phyloP scores from a whole-genome alignment of 768 basidiomycete genomes.

The Lentinula guzmanii region DNA sequence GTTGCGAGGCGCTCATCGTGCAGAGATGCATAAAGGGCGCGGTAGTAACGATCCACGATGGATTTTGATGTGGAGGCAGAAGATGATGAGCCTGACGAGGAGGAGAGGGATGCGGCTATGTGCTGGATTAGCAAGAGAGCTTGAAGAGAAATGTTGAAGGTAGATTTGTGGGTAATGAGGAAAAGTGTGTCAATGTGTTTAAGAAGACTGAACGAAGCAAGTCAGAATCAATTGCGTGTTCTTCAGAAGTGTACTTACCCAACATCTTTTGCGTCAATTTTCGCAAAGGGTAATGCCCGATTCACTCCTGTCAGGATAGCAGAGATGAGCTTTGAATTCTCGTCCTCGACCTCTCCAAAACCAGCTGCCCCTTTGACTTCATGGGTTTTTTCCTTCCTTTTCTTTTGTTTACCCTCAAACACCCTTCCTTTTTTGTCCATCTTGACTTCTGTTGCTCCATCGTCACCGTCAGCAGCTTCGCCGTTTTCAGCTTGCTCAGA shows the following conservation, averaged over 20 bases:
- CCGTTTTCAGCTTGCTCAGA: constrained; percentile 23
- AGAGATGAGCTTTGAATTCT: constrained; percentile 76
- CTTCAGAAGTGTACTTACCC: constrained; percentile 40
- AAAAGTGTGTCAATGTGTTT: constrained; percentile 91
- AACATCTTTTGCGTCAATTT: constrained; percentile 60
- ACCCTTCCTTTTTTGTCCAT: constrained; percentile 18
- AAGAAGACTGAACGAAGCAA: constrained; percentile 49
- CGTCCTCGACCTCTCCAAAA: constrained; percentile 72
- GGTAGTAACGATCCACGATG: constrained; percentile 64
- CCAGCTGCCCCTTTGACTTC: constrained; percentile 52
- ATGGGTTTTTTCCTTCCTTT: constrained; percentile 34
- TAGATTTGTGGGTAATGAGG: constrained; percentile 90
- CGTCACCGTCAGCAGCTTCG: constrained; percentile 23
- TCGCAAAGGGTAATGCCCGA: constrained; percentile 90
- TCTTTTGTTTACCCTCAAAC: constrained; percentile 19
- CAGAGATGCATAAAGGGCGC: constrained; percentile 85
- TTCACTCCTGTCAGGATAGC: constrained; percentile 93
- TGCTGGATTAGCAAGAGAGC: constrained; percentile 87
- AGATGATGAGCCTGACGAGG: constrained; percentile 32
- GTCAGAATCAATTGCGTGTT: neutral
- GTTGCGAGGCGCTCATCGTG: constrained; percentile 73
- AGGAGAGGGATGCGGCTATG: constrained; percentile 53
- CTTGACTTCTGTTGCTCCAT: constrained; percentile 24
- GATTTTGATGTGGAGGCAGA: constrained; percentile 37
- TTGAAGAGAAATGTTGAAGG: constrained; percentile 95